Base-by-base conservation (phyloP, 257 asterid species). In the Fraxinus quadrangulata region DNA sequence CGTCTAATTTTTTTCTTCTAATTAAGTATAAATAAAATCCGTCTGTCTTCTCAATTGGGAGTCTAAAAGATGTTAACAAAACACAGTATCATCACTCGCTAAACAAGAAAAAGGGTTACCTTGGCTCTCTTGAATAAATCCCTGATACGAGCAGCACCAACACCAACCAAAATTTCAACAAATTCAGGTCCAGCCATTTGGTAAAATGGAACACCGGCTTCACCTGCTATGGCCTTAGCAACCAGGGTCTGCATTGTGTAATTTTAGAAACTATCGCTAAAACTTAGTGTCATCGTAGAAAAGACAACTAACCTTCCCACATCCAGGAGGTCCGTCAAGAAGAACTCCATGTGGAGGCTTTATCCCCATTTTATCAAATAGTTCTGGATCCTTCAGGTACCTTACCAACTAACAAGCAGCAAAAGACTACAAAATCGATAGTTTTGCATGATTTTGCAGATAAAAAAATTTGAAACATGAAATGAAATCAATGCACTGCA, bases 281-380 rank as follows among this genome's bases (percentile, higher is more conserved):
- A 24, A 66, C 70, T 78, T 51, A 49, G 81, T 65, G 73, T 14
- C 16, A 78, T 56, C 39, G 12, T 17, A 7, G 36, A 54, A 51
- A 74, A 78, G 75, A 83, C 21, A 79, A 81, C 94, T 56, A 68
- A 94, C 99, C 99, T 95, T 95, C 80, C 99, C 99, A 87, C 99
- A 95, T 76, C 99, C 99, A 7, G 99, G 99, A 80, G 98, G 99
- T 49, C 99, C 98, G 89, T 91, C 99, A 67, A 95, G 92, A 81
- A 95, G 98, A 86, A 95, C 99, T 82, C 99, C 99, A 82, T 95
- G 99, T n/a, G 99, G 99, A 61, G 99, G 98, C 81, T 95, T 95
- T 86, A 95, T 95, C 83, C 94, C 96, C 98, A 95, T 83, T 86
- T 95, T 89, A 75, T 95, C 99, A 84, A 95, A 95, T 70, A 93